Conservation (phyloP, 2,329 filamentous ascomycete genomes). For the Ascochyta fabae region DNA sequence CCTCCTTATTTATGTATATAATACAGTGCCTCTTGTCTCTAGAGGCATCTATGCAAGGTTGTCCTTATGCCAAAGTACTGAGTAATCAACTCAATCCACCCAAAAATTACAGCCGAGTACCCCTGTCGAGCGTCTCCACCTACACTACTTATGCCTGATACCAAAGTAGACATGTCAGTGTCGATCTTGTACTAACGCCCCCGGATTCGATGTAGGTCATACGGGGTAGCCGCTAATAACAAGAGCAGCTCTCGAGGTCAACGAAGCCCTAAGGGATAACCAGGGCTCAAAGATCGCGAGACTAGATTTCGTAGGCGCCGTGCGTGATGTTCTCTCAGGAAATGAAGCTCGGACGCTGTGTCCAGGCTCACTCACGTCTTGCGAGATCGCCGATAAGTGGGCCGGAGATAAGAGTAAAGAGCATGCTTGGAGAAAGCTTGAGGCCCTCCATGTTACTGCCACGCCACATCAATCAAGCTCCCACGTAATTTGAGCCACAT, state of each 20-base stretch:
- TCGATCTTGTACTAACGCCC: constrained; percentile 10
- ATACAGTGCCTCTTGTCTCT: no score
- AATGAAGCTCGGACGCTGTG: no score
- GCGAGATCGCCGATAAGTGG: neutral
- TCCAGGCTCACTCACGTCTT: no score
- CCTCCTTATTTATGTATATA: no score
- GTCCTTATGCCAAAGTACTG: no score
- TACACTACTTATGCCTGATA: no score
- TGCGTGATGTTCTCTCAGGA: neutral
- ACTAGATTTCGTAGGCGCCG: neutral
- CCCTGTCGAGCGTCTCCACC: no score
- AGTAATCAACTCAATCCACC: no score
- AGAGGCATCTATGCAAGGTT: no score
- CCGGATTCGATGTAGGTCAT: constrained; percentile 5
- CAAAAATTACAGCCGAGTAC: no score
- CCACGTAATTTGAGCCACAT: constrained; percentile 10
- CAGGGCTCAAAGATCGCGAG: neutral
- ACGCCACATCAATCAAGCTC: neutral
- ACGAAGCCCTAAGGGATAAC: no score
- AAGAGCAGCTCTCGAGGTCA: neutral
- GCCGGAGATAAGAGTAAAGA: constrained; percentile 9
- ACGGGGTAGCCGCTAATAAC: constrained; percentile 11
- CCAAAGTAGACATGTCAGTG: constrained; percentile 1
- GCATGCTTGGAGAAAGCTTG: constrained; percentile 4
- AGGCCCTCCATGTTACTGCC: neutral